Evolutionary conservation across 1,284 basidiomycete genomes (phyloP).

Genomic region (Ustilago nuda): DNA sequence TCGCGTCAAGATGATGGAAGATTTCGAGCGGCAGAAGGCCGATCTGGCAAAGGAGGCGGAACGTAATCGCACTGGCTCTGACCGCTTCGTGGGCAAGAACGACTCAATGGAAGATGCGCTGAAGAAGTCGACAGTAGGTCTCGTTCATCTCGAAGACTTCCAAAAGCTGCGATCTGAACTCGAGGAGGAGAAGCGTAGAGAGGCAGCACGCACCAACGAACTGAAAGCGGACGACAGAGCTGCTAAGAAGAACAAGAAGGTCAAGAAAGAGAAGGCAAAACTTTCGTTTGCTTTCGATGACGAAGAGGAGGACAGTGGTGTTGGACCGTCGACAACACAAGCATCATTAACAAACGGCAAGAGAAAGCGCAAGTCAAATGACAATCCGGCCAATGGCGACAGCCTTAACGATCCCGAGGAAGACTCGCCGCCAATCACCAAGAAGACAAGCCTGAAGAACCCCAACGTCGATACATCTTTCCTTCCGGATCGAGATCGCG

Average conservation of each 20-base stretch:
- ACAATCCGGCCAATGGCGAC: conserved; percentile 15
- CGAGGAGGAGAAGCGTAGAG: conserved; percentile 89
- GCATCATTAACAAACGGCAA: conserved; percentile 49
- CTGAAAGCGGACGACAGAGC: conserved; percentile 35
- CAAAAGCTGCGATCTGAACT: conserved; percentile 80
- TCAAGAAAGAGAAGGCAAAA: conserved; percentile 87
- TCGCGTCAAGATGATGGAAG: conserved; percentile 72
- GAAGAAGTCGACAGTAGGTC: conserved; percentile 91
- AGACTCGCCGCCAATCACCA: conserved; percentile 66
- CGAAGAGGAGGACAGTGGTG: conserved; percentile 49
- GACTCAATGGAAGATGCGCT: conserved; percentile 94
- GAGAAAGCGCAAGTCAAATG: conserved; percentile 51
- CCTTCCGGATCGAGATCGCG: conserved; percentile 93
- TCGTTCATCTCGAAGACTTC: conserved; percentile 93
- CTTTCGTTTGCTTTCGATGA: conserved; percentile 80
- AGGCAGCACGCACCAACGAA: conserved; percentile 76
- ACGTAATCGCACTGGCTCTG: conserved; percentile 69
- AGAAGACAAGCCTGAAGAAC: conserved; percentile 83
- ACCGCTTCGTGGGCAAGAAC: conserved; percentile 91
- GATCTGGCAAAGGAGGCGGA: conserved; percentile 74
- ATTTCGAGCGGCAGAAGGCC: conserved; percentile 88
- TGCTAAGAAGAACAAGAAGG: conserved; percentile 77
- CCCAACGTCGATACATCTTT: conserved; percentile 98
- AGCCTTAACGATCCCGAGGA: conserved; percentile 5
- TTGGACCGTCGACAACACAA: conserved; percentile 19